A percentile compares a stretch with the other conserved stretches of the same genome.
Conservation (phyloP, 2,329 filamentous ascomycete species). For the Pseudogymnoascus sp. region DNA sequence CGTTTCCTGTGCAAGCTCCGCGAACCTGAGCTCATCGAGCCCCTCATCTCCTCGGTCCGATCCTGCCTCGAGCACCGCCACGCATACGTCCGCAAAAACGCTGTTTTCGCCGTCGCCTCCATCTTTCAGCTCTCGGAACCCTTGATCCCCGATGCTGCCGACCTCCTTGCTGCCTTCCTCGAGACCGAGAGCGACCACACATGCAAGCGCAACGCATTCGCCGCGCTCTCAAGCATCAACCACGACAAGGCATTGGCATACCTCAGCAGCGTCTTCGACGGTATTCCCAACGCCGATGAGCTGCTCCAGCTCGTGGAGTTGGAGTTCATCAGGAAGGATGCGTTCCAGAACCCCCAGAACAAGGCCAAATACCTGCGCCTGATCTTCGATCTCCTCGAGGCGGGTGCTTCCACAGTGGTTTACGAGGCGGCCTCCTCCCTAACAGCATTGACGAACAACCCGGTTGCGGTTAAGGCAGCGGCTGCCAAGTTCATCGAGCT, state of each 20-base stretch:
- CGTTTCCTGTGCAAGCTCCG: constrained; percentile 95
- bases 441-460: constrained; percentile 89
- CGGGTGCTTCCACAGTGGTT: constrained; percentile 85
- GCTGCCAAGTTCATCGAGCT: constrained; percentile 95
- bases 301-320: constrained; percentile 88
- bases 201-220: constrained; percentile 97
- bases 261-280: constrained; percentile 82
- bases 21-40: constrained; percentile 93
- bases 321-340: constrained; percentile 96
- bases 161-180: constrained; percentile 84
- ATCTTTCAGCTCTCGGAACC: constrained; percentile 87
- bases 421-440: constrained; percentile 96
- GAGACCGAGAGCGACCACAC: constrained; percentile 87
- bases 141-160: constrained; percentile 90
- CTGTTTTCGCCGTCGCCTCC: constrained; percentile 87
- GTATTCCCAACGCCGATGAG: constrained; percentile 90
- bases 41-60: constrained; percentile 84
- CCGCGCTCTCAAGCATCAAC: constrained; percentile 81
- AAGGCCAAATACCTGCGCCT: constrained; percentile 91
- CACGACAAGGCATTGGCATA: constrained; percentile 90
- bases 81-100: constrained; percentile 96
- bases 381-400: constrained; percentile 94
- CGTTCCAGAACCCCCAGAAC: constrained; percentile 87
- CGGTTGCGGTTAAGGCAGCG: constrained; percentile 94
- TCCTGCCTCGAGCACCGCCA: constrained; percentile 93